Conservation (phyloP, 2,329 filamentous ascomycete genomes). For the Nothophaeocryptopus gaeumannii region DNA sequence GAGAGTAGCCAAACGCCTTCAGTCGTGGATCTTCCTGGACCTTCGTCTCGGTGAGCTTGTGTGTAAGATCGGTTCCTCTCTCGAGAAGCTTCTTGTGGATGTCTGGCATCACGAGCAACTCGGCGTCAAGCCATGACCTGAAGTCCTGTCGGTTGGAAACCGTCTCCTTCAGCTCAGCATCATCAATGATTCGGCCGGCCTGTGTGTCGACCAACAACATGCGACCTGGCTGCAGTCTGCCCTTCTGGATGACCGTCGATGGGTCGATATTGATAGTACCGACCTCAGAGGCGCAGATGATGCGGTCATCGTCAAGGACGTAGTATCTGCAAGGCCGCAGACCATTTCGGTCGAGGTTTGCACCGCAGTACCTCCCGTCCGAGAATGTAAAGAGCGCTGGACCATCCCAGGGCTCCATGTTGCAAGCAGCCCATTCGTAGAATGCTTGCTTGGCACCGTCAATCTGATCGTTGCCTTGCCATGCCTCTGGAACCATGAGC, state of each 20-base stretch:
- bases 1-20: conserved; percentile 86
- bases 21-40: conserved; percentile 83
- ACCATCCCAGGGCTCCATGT: conserved; percentile 99
- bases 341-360: conserved; percentile 93
- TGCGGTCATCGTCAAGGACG: conserved; percentile 92
- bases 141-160: conserved; percentile 88
- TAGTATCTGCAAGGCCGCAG: conserved; percentile 95
- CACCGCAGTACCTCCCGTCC: conserved; percentile 93
- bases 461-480: conserved; percentile 91
- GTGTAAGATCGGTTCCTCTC: conserved; percentile 61
- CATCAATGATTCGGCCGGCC: conserved; percentile 88
- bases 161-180: conserved; percentile 83
- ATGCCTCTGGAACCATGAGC: conserved; percentile 97
- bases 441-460: conserved; percentile 94
- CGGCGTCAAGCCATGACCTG: conserved; percentile 78
- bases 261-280: conserved; percentile 90
- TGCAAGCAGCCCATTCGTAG: conserved; percentile 97
- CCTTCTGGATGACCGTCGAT: conserved; percentile 86
- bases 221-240: conserved; percentile 85
- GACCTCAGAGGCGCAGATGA: conserved; percentile 95
- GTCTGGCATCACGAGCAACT: conserved; percentile 77
- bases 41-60: conserved; percentile 64
- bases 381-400: conserved; percentile 96
- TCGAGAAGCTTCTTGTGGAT: conserved; percentile 62
- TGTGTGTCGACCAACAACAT: conserved; percentile 95